These are phyloP conservation scores for Intubia oerlemansii DNA, from an alignment of 2,329 filamentous ascomycete species.

Conservation along the genomic window DNA sequence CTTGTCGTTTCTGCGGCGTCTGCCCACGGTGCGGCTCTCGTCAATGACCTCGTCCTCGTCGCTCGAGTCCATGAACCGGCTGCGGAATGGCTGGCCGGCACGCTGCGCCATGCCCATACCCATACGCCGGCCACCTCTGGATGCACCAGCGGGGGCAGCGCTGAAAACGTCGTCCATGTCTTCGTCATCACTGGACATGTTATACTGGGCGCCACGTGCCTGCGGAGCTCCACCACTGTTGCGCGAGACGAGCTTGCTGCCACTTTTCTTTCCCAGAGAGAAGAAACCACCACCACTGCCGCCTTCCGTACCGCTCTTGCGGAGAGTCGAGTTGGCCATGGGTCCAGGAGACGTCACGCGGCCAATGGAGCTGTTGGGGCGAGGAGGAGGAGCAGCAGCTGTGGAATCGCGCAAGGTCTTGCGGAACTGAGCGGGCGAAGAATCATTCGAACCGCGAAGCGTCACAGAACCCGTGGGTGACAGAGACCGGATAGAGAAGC, in stretches of 20 bases:
- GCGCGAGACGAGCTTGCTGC: constrained; percentile 12
- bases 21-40: constrained; percentile 24
- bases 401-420: constrained; percentile 25
- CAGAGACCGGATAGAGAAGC: constrained; percentile 47
- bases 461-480: constrained; percentile 40
- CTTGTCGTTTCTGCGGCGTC: too few relatives aligned
- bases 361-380: constrained; percentile 14
- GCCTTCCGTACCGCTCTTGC: neutral
- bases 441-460: constrained; percentile 21
- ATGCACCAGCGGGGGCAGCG: too few relatives aligned
- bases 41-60: constrained; percentile 29
- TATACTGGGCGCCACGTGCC: constrained; percentile 25
- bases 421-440: constrained; percentile 24
- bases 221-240: too few relatives aligned
- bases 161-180: constrained; percentile 9
- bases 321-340: constrained; percentile 1
- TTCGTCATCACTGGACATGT: constrained; percentile 35
- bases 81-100: constrained; percentile 17
- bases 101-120: constrained; percentile 1
- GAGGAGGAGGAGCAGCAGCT: too few relatives aligned
- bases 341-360: constrained; percentile 8
- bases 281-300: constrained; percentile 15
- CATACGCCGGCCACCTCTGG: neutral
- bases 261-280: constrained; percentile 19
- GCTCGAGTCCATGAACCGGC: constrained; percentile 41